Percentiles rank a stretch among this genome's conserved stretches.
These are phyloP conservation scores for Dipteronia sinensis DNA, from an alignment of 345 rosid genomes.

Conservation along the genomic window DNA sequence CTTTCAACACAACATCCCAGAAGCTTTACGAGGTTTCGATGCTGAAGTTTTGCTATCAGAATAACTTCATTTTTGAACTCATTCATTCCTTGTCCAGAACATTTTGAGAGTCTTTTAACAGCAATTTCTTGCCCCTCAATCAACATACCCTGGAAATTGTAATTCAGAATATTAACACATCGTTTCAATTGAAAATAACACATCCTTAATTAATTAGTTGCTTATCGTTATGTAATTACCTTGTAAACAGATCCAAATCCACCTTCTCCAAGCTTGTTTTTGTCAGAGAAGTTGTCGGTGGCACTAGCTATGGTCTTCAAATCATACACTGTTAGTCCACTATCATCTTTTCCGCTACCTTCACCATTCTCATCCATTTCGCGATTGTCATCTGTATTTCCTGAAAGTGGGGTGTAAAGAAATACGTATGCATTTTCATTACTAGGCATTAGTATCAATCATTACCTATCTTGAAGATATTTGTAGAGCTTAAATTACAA, in stretches of 20 bases:
- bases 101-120: slow-evolving; percentile 40
- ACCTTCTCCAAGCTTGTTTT: slow-evolving; percentile 24
- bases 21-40: slow-evolving; percentile 45
- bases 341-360: slow-evolving; percentile 13
- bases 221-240: not conserved
- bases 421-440: no score
- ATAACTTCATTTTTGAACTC: slow-evolving; percentile 47
- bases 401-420: not conserved
- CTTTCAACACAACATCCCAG: slow-evolving; percentile 39
- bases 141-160: slow-evolving; percentile 32
- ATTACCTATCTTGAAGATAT: not conserved
- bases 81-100: slow-evolving; percentile 38
- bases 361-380: not conserved
- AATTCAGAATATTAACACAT: not conserved
- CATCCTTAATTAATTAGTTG: not conserved
- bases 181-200: not conserved
- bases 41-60: slow-evolving; percentile 42
- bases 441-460: not conserved
- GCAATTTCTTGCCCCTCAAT: slow-evolving; percentile 40
- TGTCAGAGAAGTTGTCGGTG: not conserved
- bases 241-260: slow-evolving; percentile 18
- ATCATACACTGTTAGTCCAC: not conserved
- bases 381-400: not conserved
- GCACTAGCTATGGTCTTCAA: not conserved
- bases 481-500: no score